Conservation (phyloP, 768 basidiomycete species). For the Lentinula raphanica region DNA sequence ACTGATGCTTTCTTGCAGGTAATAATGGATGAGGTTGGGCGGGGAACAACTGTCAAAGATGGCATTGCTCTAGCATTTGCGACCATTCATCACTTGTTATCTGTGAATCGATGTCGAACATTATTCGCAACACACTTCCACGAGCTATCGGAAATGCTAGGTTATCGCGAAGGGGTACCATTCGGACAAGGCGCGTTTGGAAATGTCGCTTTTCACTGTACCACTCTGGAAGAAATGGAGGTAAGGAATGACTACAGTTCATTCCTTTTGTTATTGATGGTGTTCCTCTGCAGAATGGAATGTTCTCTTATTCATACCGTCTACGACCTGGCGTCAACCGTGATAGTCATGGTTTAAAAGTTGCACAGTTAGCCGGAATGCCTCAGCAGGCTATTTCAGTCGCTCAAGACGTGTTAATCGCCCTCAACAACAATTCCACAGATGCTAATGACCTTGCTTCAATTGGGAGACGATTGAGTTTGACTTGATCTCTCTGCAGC, state of each 20-base stretch:
- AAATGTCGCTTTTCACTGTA: constrained; percentile 82
- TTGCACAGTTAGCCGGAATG: constrained; percentile 84
- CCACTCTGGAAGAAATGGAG: constrained; percentile 73
- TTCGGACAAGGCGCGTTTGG: constrained; percentile 44
- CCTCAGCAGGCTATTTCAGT: constrained; percentile 57
- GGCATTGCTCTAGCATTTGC: constrained; percentile 94
- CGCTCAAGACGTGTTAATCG: constrained; percentile 50
- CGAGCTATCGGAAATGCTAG: constrained; percentile 83
- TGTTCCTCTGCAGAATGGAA: constrained; percentile 47
- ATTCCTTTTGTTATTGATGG: not conserved
- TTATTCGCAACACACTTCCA: constrained; percentile 99
- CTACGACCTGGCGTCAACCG: constrained; percentile 81
- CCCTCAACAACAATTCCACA: constrained; percentile 23
- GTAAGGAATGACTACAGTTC: no score
- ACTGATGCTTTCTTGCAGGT: constrained; percentile 45
- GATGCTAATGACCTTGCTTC: constrained; percentile 23
- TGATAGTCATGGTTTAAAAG: constrained; percentile 87
- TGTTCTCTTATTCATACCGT: constrained; percentile 81
- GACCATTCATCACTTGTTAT: constrained; percentile 74
- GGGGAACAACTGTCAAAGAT: constrained; percentile 90
- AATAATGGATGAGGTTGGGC: constrained; percentile 99
- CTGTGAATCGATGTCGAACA: constrained; percentile 70
- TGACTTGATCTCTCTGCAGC: not conserved
- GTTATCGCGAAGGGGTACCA: constrained; percentile 39
- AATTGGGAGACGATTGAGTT: constrained; percentile 25